Base-by-base conservation (phyloP, 495 filamentous ascomycete genomes). In the Copromyces sp. region DNA sequence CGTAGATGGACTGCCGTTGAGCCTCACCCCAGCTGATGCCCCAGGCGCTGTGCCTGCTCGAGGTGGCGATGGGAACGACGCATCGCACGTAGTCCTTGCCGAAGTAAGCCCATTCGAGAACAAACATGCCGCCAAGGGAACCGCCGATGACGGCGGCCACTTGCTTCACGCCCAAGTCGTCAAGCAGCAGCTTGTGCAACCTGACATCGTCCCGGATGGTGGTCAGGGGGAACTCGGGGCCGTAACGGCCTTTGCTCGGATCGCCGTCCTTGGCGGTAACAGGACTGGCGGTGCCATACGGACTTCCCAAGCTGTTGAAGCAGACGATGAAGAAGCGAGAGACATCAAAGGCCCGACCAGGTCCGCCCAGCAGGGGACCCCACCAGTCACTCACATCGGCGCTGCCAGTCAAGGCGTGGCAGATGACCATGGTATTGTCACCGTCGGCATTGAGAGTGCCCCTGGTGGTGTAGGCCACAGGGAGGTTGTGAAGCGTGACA, bases 1-100 rank as follows among this genome's bases (percentile, higher is more conserved):
- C 93, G 82, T 98, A 99, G 79, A 99, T 99, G 85, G 93, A 96
- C 82, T 99, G 95, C 69, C 95, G 85, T 82, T 99, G 95, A 32
- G 95, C 95, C 81, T 99, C 95, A 53, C 95, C 94, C 95, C 95
- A 98, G 81, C 94, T 97, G 76, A 99, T 99, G 47, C 95, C 93
- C 95, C 95, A 99, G n/a, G 95, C 95, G 74, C 94, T 97, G 78
- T 98, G 95, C 12, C 93, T 89, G 69, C 93, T 93, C 6, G 95
- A 98, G 24, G 95, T 98, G 37, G 95, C 95, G 75, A 99, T 96
- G 4, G 95, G 93, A 38, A 98, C 91, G 79, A 99, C 93, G 53
- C 89, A 88, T 41, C 92, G 91, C 39, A 99, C 94, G 77, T 98
- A 98, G 75, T 97, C 92, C 79, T 92, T 92, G 72, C 95, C 95